Percentiles rank a stretch among this genome's conserved stretches.
Evolutionary conservation across 2,329 filamentous ascomycete genomes (phyloP).

Genomic region (Xylariaceae sp.): DNA sequence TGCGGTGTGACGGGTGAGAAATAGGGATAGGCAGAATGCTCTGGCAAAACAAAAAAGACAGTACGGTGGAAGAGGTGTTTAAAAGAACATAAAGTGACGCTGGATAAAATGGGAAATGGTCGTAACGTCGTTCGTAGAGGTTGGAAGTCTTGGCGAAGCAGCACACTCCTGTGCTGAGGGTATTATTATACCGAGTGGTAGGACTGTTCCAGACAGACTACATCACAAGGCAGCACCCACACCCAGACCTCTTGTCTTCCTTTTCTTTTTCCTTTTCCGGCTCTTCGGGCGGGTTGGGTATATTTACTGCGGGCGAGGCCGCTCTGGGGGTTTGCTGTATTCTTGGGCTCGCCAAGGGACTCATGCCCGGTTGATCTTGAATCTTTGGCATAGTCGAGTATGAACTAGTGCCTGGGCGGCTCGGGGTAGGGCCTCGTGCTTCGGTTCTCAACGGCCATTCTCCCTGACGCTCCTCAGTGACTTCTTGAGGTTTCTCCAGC

Average conservation of each 20-base stretch:
- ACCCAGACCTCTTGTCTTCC: conserved; percentile 40
- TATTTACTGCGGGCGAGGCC: conserved; percentile 32
- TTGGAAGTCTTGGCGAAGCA: conserved; percentile 5
- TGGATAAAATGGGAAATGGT: conserved; percentile 16
- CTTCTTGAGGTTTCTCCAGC: conserved; percentile 38
- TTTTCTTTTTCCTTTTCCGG: conserved; percentile 49
- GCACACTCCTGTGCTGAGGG: conserved; percentile 7
- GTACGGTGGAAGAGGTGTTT: background rate
- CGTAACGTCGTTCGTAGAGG: conserved; percentile 22
- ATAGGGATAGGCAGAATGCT: background rate
- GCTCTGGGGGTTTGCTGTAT: too few relatives aligned
- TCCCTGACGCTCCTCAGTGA: conserved; percentile 31
- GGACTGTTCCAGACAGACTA: conserved; percentile 37
- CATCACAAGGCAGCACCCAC: conserved; percentile 74
- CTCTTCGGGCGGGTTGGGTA: conserved; percentile 45
- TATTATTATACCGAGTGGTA: conserved; percentile 7
- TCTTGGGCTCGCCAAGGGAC: conserved; percentile 43
- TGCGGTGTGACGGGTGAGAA: background rate
- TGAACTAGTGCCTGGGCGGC: conserved; percentile 43
- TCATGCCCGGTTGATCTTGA: conserved; percentile 39
- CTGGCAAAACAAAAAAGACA: background rate
- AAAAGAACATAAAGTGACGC: conserved; percentile 6
- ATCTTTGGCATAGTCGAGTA: conserved; percentile 65
- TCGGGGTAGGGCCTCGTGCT: conserved; percentile 46
- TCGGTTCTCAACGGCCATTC: conserved; percentile 59